Conservation (phyloP, 768 basidiomycete genomes). For the Dioszegia hungarica region DNA sequence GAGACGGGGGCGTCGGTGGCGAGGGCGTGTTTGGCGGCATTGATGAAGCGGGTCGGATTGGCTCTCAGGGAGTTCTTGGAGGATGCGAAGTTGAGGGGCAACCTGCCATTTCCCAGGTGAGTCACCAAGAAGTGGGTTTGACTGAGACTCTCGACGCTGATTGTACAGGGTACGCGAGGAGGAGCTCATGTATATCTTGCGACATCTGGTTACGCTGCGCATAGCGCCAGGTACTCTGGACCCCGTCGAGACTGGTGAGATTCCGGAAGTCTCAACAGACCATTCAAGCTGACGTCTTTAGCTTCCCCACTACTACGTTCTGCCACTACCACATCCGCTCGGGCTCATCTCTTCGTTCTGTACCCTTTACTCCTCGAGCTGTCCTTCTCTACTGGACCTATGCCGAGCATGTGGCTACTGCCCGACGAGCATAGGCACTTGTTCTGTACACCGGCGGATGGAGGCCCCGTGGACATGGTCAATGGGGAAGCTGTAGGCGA, state of each 20-base stretch:
- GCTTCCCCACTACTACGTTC: slow-evolving; percentile 58
- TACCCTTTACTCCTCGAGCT: slow-evolving; percentile 75
- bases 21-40: slow-evolving; percentile 63
- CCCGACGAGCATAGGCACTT: slow-evolving; percentile 28
- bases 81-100: slow-evolving; percentile 78
- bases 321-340: slow-evolving; percentile 66
- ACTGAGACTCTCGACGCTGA: background rate
- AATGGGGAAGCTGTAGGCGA: background rate
- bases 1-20: slow-evolving; percentile 49
- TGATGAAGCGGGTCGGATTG: slow-evolving; percentile 70
- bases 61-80: slow-evolving; percentile 71
- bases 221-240: slow-evolving; percentile 66
- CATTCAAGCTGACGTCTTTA: slow-evolving; percentile 24
- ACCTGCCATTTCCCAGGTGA: slow-evolving; percentile 80
- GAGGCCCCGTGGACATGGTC: too few species aligned
- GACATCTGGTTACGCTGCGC: slow-evolving; percentile 66
- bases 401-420: slow-evolving; percentile 65
- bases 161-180: slow-evolving; percentile 72
- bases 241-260: slow-evolving; percentile 68
- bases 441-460: slow-evolving; percentile 12
- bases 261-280: slow-evolving; percentile 52
- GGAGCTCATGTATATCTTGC: slow-evolving; percentile 77
- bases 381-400: slow-evolving; percentile 63
- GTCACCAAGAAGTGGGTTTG: slow-evolving; percentile 6
- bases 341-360: slow-evolving; percentile 84